These are phyloP conservation scores for Xylariaceae sp. DNA, from an alignment of 2,329 filamentous ascomycete genomes.

Conservation along the genomic window DNA sequence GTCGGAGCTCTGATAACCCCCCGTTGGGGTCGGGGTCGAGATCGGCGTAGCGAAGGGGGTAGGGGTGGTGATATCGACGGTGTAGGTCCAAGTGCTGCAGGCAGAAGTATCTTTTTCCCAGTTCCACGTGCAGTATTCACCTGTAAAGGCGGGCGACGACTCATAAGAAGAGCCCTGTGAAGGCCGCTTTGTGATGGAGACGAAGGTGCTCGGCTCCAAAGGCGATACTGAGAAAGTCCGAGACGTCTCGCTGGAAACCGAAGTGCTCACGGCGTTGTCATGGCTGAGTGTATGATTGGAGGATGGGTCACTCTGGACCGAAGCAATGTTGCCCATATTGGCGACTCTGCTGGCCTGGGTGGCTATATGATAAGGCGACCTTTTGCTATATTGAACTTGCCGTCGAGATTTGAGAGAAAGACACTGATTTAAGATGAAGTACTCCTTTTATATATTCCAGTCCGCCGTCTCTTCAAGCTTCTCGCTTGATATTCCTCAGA, in stretches of 20 bases:
- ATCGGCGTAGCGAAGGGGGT: neutral
- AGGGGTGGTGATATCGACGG: slow-evolving; percentile 1
- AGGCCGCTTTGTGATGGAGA: slow-evolving; percentile 11
- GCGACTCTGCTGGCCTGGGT: neutral
- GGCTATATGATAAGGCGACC: neutral
- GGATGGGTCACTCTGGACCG: neutral
- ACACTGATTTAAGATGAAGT: neutral
- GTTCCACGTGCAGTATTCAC: slow-evolving; percentile 13
- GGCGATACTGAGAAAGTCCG: slow-evolving; percentile 11
- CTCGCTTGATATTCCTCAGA: neutral
- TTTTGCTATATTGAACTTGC: neutral
- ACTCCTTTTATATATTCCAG: slow-evolving; percentile 1
- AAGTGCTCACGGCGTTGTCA: neutral
- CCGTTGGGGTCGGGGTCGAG: slow-evolving; percentile 6
- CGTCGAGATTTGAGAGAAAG: neutral
- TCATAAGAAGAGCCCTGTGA: neutral
- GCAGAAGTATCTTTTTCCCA: neutral
- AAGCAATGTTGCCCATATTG: slow-evolving; percentile 14
- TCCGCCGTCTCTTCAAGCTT: too few species aligned
- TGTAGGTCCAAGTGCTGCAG: slow-evolving; percentile 8
- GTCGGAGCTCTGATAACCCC: slow-evolving; percentile 11
- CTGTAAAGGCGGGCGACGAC: neutral
- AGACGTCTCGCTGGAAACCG: neutral
- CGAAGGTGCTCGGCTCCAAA: slow-evolving; percentile 9
- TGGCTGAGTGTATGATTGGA: slow-evolving; percentile 2